Base-by-base conservation (phyloP, 2,329 filamentous ascomycete species). In the Penicillium sp. region DNA sequence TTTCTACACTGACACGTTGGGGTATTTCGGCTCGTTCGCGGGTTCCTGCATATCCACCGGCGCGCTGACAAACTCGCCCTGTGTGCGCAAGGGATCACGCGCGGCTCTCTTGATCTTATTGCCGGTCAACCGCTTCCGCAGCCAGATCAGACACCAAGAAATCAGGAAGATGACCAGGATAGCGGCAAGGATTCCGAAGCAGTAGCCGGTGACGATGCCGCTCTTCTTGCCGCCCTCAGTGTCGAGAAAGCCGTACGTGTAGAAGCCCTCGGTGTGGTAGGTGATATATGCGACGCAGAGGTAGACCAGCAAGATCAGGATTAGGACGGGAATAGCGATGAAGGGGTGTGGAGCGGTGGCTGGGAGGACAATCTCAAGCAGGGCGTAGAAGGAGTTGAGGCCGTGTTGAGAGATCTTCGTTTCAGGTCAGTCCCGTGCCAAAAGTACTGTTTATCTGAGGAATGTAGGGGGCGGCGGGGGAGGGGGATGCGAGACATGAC, bases 231-330 rank as follows among this genome's bases (percentile, higher is more conserved):
- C 78, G 44, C 80, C 70, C 16, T 68, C 64, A 5, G 84, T 79
- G 67, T 95, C 79, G n/a, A 95, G 80, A 72, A 95, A 95, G 51
- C 64, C 68, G 73, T 95, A 95, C 0, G 87, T 80, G 69, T 92
- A 95, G 67, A 87, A 89, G 2, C 82, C 82, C 68, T 90, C 78
- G 0, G 84, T 85, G 4, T 82, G 82, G 54, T 81, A 72, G 0
- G 88, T 92, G 20, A 94, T 61, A 69, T 89, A 95, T 1, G 89
- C 89, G 14, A 95, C 74, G 0, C 76, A 81, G 10, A 92, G 79
- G 68, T 95, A 95, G 4, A 86, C 72, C 0, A 82, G 82, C 38
- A 95, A 79, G 6, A 94, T 69, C n/a, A 90, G 50, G 56, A 92
- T 71, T 13, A 92, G 75, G 65, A 83, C 85, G 13, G 82, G 69